Base-by-base conservation (phyloP, 331 rosid species). In the Cydonia oblonga region DNA sequence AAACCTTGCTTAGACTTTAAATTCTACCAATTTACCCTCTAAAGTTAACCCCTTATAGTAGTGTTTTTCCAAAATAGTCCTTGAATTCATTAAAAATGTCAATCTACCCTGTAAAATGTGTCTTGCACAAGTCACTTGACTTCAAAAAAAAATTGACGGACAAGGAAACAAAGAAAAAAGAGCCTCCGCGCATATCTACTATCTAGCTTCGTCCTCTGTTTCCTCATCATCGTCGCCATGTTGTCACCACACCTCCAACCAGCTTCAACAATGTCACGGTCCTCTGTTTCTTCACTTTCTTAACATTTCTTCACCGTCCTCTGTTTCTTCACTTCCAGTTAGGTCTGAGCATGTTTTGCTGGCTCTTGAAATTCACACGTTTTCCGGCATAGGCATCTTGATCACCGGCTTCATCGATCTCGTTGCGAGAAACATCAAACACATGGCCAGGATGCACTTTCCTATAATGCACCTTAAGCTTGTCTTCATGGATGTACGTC, bases 261-360 rank as follows among this genome's bases (percentile, higher is more conserved):
- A 52, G 91, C 96, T 79, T 95, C 96, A 66, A 86, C 89, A 53
- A 89, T 90, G 77, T 95, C 96, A 3, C 96, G 91, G 77, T 95
- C 98, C 74, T 95, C 98, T 1, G 98, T 95, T 83, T 95, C 98
- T 87, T 95, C 98, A n/a, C 97, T 91, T 59, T 93, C 98, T 35
- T 9, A 9, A 35, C 42, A 35, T 35, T 35, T 35, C 42, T 35
- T 9, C 42, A 35, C 42, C 2, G 42, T 35, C 42, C 42, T 33
- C 42, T 9, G 42, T 35, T 80, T 90, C 97, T 60, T 86, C 91
- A 68, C 85, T 91, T 93, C 82, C 84, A 56, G 76, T 70, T 89
- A 24, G 96, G 91, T 75, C 88, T 93, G 25, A 90, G 69, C 83
- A 70, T 86, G 69, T 71, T 93, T 80, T 89, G 91, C 92, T 86